A percentile compares a stretch with the other conserved stretches of the same genome.
Evolutionary conservation across 805 yeast species (phyloP).

Genomic region (Yarrowia porcina): DNA sequence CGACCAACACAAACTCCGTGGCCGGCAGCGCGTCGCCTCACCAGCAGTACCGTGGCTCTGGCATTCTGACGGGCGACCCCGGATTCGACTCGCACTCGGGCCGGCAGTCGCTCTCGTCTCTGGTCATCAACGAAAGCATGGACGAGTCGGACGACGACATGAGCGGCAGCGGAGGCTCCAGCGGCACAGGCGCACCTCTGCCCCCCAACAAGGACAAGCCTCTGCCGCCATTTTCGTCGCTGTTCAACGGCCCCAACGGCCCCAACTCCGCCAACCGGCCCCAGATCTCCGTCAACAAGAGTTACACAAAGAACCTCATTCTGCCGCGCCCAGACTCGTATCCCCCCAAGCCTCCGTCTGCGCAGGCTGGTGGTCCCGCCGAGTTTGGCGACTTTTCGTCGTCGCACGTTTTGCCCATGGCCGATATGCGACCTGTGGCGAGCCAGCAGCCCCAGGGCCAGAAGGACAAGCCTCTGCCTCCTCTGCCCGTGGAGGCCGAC

Average conservation of each 20-base stretch:
- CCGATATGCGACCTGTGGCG: slow-evolving; percentile 32
- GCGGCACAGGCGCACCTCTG: background rate
- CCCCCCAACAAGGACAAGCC: slow-evolving; percentile 23
- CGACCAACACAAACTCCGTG: slow-evolving; percentile 27
- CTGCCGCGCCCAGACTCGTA: slow-evolving; percentile 36
- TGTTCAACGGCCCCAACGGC: background rate
- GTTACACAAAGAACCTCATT: slow-evolving; percentile 35
- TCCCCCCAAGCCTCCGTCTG: slow-evolving; percentile 29
- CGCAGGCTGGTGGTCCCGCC: background rate
- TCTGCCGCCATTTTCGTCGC: slow-evolving; percentile 1
- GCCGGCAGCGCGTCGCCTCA: background rate
- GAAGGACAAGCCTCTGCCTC: slow-evolving; percentile 33
- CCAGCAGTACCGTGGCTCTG: slow-evolving; percentile 27
- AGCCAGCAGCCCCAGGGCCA: slow-evolving; percentile 21
- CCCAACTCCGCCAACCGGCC: slow-evolving; percentile 29
- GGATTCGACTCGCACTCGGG: slow-evolving; percentile 29
- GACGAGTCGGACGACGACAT: slow-evolving; percentile 20
- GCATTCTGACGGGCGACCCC: slow-evolving; percentile 31
- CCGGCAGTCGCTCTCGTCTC: slow-evolving; percentile 32
- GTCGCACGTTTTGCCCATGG: slow-evolving; percentile 30
- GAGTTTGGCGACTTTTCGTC: slow-evolving; percentile 27
- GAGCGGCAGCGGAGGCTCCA: slow-evolving; percentile 3
- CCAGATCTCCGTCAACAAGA: slow-evolving; percentile 32
- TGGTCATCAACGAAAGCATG: slow-evolving; percentile 28
- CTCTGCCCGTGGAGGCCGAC: slow-evolving; percentile 31